A percentile compares a stretch with the other conserved stretches of the same genome.
Conservation (phyloP, 164 flowering plant species). For the Chloranthus sessilifolius region DNA sequence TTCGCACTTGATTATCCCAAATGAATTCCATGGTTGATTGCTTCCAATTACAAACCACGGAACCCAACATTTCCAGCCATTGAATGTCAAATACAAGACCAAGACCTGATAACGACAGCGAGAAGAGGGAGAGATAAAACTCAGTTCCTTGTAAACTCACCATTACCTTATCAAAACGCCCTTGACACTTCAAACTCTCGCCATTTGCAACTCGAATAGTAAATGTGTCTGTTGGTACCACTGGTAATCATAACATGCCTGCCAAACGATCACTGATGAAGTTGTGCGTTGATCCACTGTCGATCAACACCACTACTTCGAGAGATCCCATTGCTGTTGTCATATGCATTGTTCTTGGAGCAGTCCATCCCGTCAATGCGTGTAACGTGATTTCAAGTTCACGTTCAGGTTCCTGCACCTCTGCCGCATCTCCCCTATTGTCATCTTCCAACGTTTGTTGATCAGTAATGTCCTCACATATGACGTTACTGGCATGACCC, state of each 20-base stretch:
- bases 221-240: background rate
- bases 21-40: too few species aligned
- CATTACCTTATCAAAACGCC: background rate
- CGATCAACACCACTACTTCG: background rate
- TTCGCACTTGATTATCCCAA: too few species aligned
- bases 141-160: background rate
- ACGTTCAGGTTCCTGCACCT: too few species aligned
- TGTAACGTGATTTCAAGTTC: background rate
- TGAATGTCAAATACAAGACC: background rate
- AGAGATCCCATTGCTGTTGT: background rate
- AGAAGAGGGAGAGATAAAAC: background rate
- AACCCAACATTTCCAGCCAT: too few species aligned
- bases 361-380: background rate
- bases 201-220: background rate
- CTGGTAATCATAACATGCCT: background rate
- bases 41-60: too few species aligned
- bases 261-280: background rate
- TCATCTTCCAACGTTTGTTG: background rate
- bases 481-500: too few species aligned
- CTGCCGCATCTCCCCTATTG: background rate
- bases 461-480: too few species aligned
- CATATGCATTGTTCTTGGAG: background rate
- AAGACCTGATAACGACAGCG: background rate
- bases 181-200: background rate
- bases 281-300: background rate